phyloP scores from a whole-genome alignment of 2,329 filamentous ascomycete species.

The Fusarium irregulare region DNA sequence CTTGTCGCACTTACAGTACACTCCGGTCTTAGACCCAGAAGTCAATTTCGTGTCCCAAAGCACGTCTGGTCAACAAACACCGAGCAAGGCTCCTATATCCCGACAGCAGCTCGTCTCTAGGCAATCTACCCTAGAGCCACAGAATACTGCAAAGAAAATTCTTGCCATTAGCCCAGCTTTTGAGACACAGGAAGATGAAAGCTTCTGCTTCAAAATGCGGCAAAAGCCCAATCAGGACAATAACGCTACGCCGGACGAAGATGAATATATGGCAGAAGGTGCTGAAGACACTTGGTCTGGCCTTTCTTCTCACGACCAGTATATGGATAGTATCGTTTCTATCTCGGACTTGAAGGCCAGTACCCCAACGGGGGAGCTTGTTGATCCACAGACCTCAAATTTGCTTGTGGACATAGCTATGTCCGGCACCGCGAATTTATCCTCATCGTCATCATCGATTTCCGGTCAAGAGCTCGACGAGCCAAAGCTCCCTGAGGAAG shows the following conservation, averaged over 20 bases:
- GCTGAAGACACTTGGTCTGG: constrained; percentile 38
- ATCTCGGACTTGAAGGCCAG: background rate
- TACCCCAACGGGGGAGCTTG: background rate
- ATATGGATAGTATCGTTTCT: constrained; percentile 4
- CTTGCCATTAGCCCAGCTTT: constrained; percentile 10
- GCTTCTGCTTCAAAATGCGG: constrained; percentile 49
- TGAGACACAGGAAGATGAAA: constrained; percentile 50
- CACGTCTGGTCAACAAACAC: constrained; percentile 12
- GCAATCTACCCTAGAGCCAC: no score
- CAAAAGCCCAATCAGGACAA: constrained; percentile 1
- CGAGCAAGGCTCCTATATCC: constrained; percentile 2
- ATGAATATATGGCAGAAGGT: background rate
- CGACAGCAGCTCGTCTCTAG: background rate
- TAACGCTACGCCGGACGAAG: background rate
- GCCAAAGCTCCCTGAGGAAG: constrained; percentile 3
- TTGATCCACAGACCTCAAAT: background rate
- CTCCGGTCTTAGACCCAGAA: constrained; percentile 7
- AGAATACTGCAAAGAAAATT: background rate
- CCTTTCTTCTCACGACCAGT: constrained; percentile 19
- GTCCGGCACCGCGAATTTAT: constrained; percentile 19
- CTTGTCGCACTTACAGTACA: constrained; percentile 41
- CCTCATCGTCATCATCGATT: constrained; percentile 36
- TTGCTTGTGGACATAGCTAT: background rate
- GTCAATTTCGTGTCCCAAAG: constrained; percentile 15
- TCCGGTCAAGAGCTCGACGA: constrained; percentile 23